A percentile compares a stretch with the other conserved stretches of the same genome.
These are phyloP conservation scores for Cinnamomum chago DNA, from an alignment of 164 flowering plant species.

Conservation along the genomic window DNA sequence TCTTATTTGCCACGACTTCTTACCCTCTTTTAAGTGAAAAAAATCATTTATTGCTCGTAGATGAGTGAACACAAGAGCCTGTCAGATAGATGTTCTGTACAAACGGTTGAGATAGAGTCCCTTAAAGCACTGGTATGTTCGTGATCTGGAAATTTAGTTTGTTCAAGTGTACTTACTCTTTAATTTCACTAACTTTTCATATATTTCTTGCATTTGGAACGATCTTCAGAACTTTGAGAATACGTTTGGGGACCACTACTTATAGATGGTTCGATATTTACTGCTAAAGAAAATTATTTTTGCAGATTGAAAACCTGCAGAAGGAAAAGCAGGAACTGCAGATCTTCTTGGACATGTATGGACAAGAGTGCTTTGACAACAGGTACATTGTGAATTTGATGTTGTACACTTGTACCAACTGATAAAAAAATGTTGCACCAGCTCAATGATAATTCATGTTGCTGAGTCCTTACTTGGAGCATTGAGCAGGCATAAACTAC, in stretches of 20 bases:
- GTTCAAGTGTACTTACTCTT: not conserved
- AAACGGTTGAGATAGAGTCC: conserved; percentile 60
- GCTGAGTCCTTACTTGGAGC: too few relatives aligned
- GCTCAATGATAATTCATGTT: too few relatives aligned
- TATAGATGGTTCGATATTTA: conserved; percentile 1
- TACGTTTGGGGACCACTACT: not conserved
- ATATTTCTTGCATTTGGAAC: not conserved
- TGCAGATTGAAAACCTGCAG: conserved; percentile 77
- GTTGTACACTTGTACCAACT: too few relatives aligned
- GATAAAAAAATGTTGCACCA: too few relatives aligned
- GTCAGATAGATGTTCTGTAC: conserved; percentile 54
- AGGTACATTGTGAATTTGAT: conserved; percentile 38
- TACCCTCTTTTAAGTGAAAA: not conserved
- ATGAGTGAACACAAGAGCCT: conserved; percentile 49
- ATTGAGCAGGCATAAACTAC: too few relatives aligned
- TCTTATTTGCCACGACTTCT: not conserved
- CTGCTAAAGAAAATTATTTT: conserved; percentile 11
- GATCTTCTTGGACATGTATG: conserved; percentile 73
- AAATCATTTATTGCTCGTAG: conserved; percentile 34
- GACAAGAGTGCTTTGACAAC: conserved; percentile 60
- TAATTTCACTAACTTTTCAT: not conserved
- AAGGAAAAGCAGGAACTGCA: conserved; percentile 70
- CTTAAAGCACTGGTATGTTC: conserved; percentile 62
- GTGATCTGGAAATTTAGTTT: not conserved
- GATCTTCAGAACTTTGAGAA: not conserved